Base-by-base conservation (phyloP, 768 basidiomycete genomes). In the Strobilomyces dryophilus region DNA sequence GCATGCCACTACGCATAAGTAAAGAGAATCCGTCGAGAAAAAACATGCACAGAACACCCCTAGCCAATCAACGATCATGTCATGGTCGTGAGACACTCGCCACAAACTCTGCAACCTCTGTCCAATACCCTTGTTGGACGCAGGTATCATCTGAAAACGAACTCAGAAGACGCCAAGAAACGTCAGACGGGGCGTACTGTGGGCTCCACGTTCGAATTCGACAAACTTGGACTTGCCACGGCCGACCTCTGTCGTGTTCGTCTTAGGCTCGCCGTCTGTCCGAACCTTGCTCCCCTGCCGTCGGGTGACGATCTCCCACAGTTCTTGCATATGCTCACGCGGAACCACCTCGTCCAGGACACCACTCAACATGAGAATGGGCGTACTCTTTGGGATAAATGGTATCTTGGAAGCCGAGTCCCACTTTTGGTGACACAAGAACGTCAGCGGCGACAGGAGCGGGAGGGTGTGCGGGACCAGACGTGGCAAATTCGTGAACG, bases 341-440 rank as follows among this genome's bases (percentile, higher is more conserved):
- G 78, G 79, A 27, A 84, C 80, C 2, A 85, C 72, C 55, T 79
- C 77, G 58, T 85, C 83, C 44, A 49, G 61, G 36, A 65, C 61
- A 1, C 95, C 95, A 49, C 87, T 87, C 26, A 98, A 71, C 80
- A 95, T 86, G 18, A 97, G 75, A 10, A 94, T 84, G 0, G 92
- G 92, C 3, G 77, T 85, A 4, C 72, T 75, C 26, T 75, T 71
- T 5, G 87, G 86, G 21, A 90, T 84, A 26, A 77, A 63, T 0
- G 77, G 76, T 34, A 90, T 77, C 64, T 85, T 83, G 4, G 79
- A 76, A 0, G 79, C 79, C 1, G 89, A 90, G 63, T 92, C 83
- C 93, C 93, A 95, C 65, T 86, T 88, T 67, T 95, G 84, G 62
- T 92, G 85, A 59, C 91, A 87, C 12, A 94, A 79, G 69, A 87